Percentiles rank a stretch among this genome's conserved stretches.
Conservation (phyloP, 106 monocot species). For the Triglochin maritima region DNA sequence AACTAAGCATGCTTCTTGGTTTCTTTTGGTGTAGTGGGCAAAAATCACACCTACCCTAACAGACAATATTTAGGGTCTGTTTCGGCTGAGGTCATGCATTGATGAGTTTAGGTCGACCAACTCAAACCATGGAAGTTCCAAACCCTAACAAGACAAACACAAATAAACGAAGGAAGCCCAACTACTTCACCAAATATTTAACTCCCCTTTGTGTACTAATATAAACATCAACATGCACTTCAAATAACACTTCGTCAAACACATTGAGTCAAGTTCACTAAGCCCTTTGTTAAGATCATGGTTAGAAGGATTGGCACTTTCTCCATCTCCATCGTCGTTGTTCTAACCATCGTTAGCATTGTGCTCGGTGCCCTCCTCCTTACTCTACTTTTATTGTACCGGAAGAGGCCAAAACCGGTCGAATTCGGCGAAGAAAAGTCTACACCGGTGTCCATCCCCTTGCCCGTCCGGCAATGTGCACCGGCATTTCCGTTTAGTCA, state of each 20-base stretch:
- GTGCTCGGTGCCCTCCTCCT: conserved; percentile 3
- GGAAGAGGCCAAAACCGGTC: not conserved
- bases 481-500: conserved; percentile 13
- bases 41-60: not conserved
- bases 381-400: conserved; percentile 16
- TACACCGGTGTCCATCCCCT: not conserved
- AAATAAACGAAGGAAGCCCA: not conserved
- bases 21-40: not conserved
- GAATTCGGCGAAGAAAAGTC: not conserved
- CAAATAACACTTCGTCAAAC: no score
- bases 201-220: not conserved
- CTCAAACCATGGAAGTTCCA: no score
- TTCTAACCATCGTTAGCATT: conserved; percentile 1
- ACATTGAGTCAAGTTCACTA: no score
- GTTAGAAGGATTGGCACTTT: not conserved
- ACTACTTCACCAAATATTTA: not conserved
- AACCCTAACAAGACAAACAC: no score
- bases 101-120: no score
- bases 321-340: not conserved
- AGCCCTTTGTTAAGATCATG: not conserved
- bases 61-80: not conserved
- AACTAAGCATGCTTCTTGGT: not conserved
- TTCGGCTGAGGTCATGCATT: no score
- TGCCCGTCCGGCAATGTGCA: not conserved
- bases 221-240: no score